Percentiles rank a stretch among this genome's conserved stretches.
phyloP scores from a whole-genome alignment of 148 eudicot genomes.

The Silene conica region DNA sequence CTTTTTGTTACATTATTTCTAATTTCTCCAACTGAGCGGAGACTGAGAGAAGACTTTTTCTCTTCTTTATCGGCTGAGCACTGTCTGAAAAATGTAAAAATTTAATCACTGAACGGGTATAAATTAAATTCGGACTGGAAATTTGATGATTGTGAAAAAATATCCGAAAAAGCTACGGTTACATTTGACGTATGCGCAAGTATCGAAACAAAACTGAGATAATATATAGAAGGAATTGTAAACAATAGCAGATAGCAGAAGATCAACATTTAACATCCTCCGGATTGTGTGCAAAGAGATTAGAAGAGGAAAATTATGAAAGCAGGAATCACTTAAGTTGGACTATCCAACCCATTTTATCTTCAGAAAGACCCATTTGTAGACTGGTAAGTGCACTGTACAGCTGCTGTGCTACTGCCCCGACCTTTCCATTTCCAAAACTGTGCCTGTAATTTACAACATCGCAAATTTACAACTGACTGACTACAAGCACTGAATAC shows the following conservation, averaged over 20 bases:
- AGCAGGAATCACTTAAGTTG: conserved; percentile 42
- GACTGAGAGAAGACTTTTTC: too few relatives aligned
- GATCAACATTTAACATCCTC: not conserved
- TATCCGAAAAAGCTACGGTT: too few relatives aligned
- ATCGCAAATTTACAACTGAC: not conserved
- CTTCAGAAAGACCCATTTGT: conserved; percentile 84
- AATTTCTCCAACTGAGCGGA: too few relatives aligned
- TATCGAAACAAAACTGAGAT: not conserved
- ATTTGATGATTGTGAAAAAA: too few relatives aligned
- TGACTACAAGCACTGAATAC: not conserved
- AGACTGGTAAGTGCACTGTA: conserved; percentile 66
- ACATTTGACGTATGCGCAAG: too few relatives aligned
- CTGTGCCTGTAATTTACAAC: conserved; percentile 36
- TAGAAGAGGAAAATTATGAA: not conserved
- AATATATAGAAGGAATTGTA: not conserved
- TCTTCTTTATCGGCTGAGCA: too few relatives aligned
- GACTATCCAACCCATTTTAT: conserved; percentile 72
- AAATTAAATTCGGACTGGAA: too few relatives aligned
- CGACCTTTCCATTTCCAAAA: conserved; percentile 62
- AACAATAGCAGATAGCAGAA: conserved; percentile 11
- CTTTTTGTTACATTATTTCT: too few relatives aligned
- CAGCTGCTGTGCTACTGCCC: conserved; percentile 69
- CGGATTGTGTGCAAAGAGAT: not conserved
- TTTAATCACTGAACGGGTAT: too few relatives aligned
- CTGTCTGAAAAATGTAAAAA: too few relatives aligned